phyloP scores from a whole-genome alignment of 495 filamentous ascomycete species.

The Penicillium simplicissimum region DNA sequence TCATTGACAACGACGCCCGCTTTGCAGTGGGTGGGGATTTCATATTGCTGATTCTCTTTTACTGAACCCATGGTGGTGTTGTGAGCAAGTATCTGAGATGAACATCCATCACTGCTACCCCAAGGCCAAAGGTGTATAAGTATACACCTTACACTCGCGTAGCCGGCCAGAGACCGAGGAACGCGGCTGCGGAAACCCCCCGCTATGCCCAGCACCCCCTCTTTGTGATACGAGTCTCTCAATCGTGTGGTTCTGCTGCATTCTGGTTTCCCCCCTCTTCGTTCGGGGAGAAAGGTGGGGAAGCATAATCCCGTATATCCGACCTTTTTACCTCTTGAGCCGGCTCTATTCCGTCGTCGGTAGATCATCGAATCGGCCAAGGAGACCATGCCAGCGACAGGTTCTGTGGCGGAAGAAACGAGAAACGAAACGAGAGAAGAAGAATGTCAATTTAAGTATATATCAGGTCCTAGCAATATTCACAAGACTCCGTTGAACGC shows the following conservation, averaged over 20 bases:
- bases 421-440: neutral
- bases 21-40: constrained; percentile 55
- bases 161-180: constrained; percentile 14
- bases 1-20: constrained; percentile 56
- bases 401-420: neutral
- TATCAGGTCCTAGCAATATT: constrained; percentile 12
- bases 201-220: constrained; percentile 14
- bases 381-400: neutral
- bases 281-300: neutral
- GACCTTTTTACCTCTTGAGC: neutral
- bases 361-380: neutral
- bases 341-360: neutral
- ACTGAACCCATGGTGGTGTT: constrained; percentile 5
- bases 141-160: constrained; percentile 8
- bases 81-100: neutral
- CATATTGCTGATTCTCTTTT: constrained; percentile 11
- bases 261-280: neutral
- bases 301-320: constrained; percentile 6
- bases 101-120: neutral
- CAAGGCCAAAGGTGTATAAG: neutral
- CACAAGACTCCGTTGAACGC: constrained; percentile 17
- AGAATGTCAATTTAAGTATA: constrained; percentile 2
- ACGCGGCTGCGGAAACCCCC: constrained; percentile 6
- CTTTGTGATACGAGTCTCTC: neutral
- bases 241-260: neutral